Percentiles rank a stretch among this genome's conserved stretches.
Evolutionary conservation across 306 rosid species (phyloP).

Genomic region (Calophaca sinica): DNA sequence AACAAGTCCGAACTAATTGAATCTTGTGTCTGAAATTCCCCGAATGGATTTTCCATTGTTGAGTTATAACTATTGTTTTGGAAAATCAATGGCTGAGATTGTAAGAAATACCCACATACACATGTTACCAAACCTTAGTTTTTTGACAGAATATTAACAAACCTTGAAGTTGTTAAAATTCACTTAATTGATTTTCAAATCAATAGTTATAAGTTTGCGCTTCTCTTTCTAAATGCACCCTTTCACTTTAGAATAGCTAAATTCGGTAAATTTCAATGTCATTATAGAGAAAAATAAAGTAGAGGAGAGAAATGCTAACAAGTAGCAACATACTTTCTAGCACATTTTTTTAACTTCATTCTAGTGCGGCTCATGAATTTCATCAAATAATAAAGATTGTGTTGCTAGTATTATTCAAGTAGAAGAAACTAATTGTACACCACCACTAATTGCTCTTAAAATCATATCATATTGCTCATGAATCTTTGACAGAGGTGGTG

Average conservation of each 20-base stretch:
- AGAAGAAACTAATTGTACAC: neutral
- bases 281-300: conserved; percentile 9
- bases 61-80: neutral
- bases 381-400: neutral
- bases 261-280: conserved; percentile 8
- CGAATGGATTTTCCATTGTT: too few species aligned
- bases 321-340: neutral
- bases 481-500: conserved; percentile 81
- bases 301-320: conserved; percentile 7
- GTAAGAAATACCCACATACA: neutral
- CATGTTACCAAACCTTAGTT: neutral
- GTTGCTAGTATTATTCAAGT: neutral
- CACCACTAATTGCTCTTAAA: conserved; percentile 1
- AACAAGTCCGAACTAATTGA: too few species aligned
- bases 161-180: neutral
- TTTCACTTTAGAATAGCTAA: neutral
- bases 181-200: neutral
- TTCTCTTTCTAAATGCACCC: neutral
- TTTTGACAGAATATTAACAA: neutral
- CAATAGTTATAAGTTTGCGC: neutral
- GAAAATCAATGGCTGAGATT: conserved; percentile 14
- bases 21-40: too few species aligned
- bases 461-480: conserved; percentile 18
- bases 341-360: neutral
- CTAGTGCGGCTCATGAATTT: neutral